phyloP scores from a whole-genome alignment of 495 filamentous ascomycete species.

The Aspergillus nanangensis region DNA sequence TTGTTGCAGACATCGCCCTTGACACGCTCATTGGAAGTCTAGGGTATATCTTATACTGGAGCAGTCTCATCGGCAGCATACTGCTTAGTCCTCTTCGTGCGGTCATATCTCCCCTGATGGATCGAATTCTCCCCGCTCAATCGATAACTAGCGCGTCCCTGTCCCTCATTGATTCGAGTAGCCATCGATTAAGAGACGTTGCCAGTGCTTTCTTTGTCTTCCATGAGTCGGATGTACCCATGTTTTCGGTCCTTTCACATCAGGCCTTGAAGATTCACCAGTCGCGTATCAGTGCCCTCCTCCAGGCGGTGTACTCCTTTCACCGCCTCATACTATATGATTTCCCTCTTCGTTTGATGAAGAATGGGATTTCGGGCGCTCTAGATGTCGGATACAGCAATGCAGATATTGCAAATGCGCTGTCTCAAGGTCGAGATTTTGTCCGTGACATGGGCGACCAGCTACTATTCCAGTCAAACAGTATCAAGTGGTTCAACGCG shows the following conservation, averaged over 20 bases:
- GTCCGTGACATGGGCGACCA: conserved; percentile 17
- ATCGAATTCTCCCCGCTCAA: conserved; percentile 34
- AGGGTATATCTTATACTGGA: conserved; percentile 53
- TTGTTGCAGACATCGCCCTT: conserved; percentile 64
- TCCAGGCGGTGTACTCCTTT: conserved; percentile 14
- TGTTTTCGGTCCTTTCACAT: conserved; percentile 59
- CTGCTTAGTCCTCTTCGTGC: conserved; percentile 40
- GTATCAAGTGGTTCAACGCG: conserved; percentile 23
- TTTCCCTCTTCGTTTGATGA: conserved; percentile 31
- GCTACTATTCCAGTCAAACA: conserved; percentile 16
- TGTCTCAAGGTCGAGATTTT: conserved; percentile 15
- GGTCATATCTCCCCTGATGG: conserved; percentile 36
- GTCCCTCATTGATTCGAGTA: conserved; percentile 44
- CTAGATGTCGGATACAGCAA: conserved; percentile 15
- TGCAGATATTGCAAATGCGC: conserved; percentile 8
- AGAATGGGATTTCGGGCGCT: conserved; percentile 18
- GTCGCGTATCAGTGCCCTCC: conserved; percentile 26
- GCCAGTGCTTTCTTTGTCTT: conserved; percentile 39
- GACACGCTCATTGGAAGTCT: conserved; percentile 55
- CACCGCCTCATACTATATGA: conserved; percentile 35
- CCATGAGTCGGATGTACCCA: conserved; percentile 53
- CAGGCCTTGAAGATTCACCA: conserved; percentile 50
- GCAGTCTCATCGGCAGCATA: conserved; percentile 39
- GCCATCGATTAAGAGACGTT: conserved; percentile 39
- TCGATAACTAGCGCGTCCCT: conserved; percentile 41